Conservation (phyloP, 108 stramenopile species). For the Hondaea fermentalgiana region DNA sequence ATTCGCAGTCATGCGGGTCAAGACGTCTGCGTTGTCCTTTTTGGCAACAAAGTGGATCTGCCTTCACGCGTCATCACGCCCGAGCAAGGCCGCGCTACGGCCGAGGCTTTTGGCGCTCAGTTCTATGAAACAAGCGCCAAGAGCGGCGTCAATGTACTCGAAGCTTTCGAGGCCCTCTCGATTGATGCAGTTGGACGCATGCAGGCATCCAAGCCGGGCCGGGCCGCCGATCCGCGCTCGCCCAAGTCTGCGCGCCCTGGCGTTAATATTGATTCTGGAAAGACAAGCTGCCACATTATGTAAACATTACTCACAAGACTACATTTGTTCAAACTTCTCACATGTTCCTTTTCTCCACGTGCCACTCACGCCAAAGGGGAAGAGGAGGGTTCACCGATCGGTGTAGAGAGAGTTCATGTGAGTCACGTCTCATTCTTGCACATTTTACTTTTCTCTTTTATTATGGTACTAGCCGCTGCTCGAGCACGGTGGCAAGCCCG, state of each 20-base stretch:
- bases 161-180: conserved; percentile 72
- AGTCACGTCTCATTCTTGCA: too few species aligned
- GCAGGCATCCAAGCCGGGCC: neutral
- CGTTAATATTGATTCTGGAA: neutral
- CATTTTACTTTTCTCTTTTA: too few species aligned
- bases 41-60: conserved; percentile 99
- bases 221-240: neutral
- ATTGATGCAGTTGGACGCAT: neutral
- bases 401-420: too few species aligned
- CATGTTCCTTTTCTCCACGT: too few species aligned
- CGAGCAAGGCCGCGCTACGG: conserved; percentile 83
- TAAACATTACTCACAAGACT: neutral
- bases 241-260: neutral
- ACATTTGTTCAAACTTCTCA: too few species aligned
- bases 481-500: too few species aligned
- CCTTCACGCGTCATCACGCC: conserved; percentile 83
- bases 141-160: conserved; percentile 77
- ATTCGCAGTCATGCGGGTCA: conserved; percentile 93
- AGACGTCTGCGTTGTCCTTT: conserved; percentile 88
- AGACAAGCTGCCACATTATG: neutral
- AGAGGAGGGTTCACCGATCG: too few species aligned
- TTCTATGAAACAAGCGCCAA: conserved; percentile 97
- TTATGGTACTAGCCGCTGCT: too few species aligned
- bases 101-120: conserved; percentile 81
- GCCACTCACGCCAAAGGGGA: too few species aligned